Conservation (phyloP, 2,329 filamentous ascomycete genomes). For the Trichoderma breve region DNA sequence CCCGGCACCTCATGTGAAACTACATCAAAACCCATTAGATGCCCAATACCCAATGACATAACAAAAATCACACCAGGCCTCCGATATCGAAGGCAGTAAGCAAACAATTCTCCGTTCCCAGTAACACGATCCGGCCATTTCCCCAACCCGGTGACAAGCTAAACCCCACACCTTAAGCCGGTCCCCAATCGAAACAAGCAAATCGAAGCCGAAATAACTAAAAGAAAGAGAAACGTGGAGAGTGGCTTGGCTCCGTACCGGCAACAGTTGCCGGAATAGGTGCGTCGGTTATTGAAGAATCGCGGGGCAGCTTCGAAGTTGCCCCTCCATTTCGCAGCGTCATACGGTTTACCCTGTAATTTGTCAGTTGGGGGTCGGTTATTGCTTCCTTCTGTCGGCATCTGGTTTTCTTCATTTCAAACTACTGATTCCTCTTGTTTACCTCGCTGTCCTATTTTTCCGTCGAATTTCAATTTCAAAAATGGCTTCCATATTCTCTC, state of each 20-base stretch:
- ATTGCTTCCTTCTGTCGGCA: background rate
- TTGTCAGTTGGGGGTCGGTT: background rate
- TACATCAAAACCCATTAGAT: background rate
- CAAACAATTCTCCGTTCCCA: background rate
- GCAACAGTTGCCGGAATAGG: conserved; percentile 15
- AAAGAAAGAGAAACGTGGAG: background rate
- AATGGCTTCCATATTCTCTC: conserved; percentile 50
- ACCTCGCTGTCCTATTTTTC: background rate
- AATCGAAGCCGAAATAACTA: background rate
- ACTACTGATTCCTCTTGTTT: background rate
- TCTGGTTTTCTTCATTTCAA: background rate
- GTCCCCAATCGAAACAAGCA: background rate
- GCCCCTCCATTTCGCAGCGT: background rate
- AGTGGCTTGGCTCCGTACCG: conserved; percentile 5
- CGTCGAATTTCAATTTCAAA: background rate
- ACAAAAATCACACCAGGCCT: background rate
- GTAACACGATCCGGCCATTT: background rate
- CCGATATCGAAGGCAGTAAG: conserved; percentile 15
- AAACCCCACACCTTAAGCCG: background rate
- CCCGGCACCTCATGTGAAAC: background rate
- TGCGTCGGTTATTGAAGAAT: background rate
- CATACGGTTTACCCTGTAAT: background rate
- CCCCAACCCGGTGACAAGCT: background rate
- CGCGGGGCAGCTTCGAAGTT: conserved; percentile 6
- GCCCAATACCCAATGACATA: background rate